Conservation (phyloP, 2,329 filamentous ascomycete species). For the Chaetomium globosum region DNA sequence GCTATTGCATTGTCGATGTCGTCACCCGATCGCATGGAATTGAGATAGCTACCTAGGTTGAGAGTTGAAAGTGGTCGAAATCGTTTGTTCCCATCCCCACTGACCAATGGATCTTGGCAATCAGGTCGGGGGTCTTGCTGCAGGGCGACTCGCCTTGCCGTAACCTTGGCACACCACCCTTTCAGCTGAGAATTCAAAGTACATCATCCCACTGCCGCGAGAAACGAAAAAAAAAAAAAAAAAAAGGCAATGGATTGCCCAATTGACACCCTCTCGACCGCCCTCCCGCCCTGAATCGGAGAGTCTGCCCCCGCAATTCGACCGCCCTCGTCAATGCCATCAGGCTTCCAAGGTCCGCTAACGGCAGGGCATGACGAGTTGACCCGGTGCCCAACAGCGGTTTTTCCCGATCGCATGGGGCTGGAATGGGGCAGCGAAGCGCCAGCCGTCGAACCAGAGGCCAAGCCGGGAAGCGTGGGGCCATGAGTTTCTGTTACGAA, state of each 20-base stretch:
- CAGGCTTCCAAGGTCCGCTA: neutral
- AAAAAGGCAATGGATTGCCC: neutral
- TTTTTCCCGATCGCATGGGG: conserved; percentile 13
- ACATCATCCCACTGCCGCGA: neutral
- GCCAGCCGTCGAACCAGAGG: conserved; percentile 9
- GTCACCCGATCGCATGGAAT: conserved; percentile 10
- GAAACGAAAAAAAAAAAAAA: neutral
- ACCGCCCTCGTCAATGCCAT: neutral
- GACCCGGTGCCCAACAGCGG: conserved; percentile 1
- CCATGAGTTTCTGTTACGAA: conserved; percentile 28
- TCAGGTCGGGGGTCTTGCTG: conserved; percentile 27
- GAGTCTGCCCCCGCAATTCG: neutral
- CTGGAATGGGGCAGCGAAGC: conserved; percentile 19
- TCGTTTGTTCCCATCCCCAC: conserved; percentile 16
- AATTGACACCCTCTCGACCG: neutral
- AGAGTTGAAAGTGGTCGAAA: conserved; percentile 6
- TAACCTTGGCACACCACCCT: conserved; percentile 11
- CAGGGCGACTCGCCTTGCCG: conserved; percentile 26
- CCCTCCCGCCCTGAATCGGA: neutral
- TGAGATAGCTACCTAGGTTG: neutral
- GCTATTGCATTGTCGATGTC: conserved; percentile 9
- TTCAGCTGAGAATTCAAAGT: neutral
- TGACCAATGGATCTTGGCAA: conserved; percentile 26
- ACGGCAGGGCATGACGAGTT: neutral
- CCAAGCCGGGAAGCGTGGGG: conserved; percentile 29